Conservation (phyloP, 371 early-diverging fungal genomes). For the Fennellomyces sp. region DNA sequence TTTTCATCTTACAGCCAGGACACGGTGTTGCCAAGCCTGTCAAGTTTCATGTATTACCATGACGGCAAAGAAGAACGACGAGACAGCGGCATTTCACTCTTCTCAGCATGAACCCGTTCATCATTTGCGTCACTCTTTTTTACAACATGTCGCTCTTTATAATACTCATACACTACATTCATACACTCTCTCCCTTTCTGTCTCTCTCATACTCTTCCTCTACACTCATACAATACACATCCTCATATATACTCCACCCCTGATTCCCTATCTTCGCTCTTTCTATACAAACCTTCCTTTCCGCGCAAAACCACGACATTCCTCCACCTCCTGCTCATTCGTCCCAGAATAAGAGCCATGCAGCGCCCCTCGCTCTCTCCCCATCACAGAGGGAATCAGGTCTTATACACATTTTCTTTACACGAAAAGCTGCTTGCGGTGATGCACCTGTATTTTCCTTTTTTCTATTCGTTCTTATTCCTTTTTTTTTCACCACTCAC, state of each 20-base stretch:
- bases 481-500: background rate
- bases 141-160: background rate
- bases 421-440: constrained; percentile 13
- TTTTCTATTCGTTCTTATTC: constrained; percentile 2
- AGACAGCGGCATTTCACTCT: constrained; percentile 28
- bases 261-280: background rate
- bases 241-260: background rate
- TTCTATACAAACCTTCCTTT: background rate
- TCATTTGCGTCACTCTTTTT: background rate
- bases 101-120: constrained; percentile 15
- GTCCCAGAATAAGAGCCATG: background rate
- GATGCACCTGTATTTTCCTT: constrained; percentile 7
- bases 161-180: background rate
- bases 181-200: background rate
- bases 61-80: constrained; percentile 13
- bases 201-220: background rate
- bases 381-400: background rate
- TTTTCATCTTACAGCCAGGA: constrained; percentile 6
- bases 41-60: constrained; percentile 15
- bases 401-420: background rate
- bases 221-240: background rate
- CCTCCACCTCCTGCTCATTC: background rate
- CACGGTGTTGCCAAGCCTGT: constrained; percentile 29
- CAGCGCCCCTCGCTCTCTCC: background rate
- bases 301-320: background rate